Evolutionary conservation across 345 rosid species (phyloP).

Genomic region (Populus deltoides): DNA sequence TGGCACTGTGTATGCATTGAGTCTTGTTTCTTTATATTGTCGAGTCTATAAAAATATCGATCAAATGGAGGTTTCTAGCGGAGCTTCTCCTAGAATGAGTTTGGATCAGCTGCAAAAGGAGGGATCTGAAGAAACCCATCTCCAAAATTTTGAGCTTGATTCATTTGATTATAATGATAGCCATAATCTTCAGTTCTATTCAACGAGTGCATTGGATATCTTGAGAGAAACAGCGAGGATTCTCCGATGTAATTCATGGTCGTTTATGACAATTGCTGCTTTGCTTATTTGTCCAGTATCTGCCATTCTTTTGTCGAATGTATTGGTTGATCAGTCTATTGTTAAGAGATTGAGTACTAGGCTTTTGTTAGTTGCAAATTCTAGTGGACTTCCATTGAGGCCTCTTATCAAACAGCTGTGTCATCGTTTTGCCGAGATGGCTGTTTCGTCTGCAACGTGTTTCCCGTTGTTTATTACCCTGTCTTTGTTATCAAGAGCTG

Average conservation of each 20-base stretch:
- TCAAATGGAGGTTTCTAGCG: slow-evolving; percentile 40
- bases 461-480: slow-evolving; percentile 72
- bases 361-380: slow-evolving; percentile 64
- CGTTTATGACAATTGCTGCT: slow-evolving; percentile 58
- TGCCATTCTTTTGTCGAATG: slow-evolving; percentile 60
- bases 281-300: slow-evolving; percentile 81
- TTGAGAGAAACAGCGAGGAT: slow-evolving; percentile 81
- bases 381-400: slow-evolving; percentile 67
- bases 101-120: slow-evolving; percentile 28
- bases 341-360: slow-evolving; percentile 54
- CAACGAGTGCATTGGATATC: slow-evolving; percentile 83
- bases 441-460: slow-evolving; percentile 61
- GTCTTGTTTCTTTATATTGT: neutral
- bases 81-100: slow-evolving; percentile 32
- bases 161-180: slow-evolving; percentile 20
- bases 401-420: slow-evolving; percentile 64
- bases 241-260: slow-evolving; percentile 60
- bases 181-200: slow-evolving; percentile 37
- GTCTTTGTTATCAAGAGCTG: slow-evolving; percentile 62
- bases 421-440: slow-evolving; percentile 64
- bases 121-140: slow-evolving; percentile 38
- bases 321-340: slow-evolving; percentile 60
- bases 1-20: neutral
- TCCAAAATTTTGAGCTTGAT: slow-evolving; percentile 39
- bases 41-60: slow-evolving; percentile 3